These are phyloP conservation scores for Botrytis pseudocinerea DNA, from an alignment of 2,329 filamentous ascomycete genomes.

Conservation along the genomic window DNA sequence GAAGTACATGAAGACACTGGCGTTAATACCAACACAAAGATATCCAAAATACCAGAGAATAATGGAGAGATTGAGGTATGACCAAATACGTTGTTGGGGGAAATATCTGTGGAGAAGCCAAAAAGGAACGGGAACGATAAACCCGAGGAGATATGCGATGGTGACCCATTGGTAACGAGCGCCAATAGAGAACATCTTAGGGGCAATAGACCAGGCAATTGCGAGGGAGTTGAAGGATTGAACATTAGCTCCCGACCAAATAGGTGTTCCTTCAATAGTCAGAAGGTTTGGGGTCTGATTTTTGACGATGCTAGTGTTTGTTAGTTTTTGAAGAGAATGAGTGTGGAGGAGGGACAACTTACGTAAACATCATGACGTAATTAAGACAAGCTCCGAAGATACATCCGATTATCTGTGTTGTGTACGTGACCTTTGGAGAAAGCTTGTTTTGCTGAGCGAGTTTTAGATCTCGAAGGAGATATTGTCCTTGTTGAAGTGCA, in stretches of 20 bases:
- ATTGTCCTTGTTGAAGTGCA: constrained; percentile 47
- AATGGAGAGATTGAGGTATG: constrained; percentile 67
- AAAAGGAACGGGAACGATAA: constrained; percentile 60
- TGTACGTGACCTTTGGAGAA: constrained; percentile 43
- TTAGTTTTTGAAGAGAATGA: constrained; percentile 47
- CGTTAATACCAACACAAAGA: constrained; percentile 67
- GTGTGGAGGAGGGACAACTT: constrained; percentile 25
- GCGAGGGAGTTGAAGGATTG: constrained; percentile 65
- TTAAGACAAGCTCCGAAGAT: constrained; percentile 48
- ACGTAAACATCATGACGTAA: constrained; percentile 62
- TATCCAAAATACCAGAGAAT: constrained; percentile 64
- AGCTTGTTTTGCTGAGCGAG: constrained; percentile 52
- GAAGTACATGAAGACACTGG: constrained; percentile 71
- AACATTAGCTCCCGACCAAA: constrained; percentile 59
- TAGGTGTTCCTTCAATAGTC: constrained; percentile 59
- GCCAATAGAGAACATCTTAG: constrained; percentile 64
- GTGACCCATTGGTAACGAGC: constrained; percentile 65
- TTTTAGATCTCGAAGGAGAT: constrained; percentile 51
- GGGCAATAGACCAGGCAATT: constrained; percentile 71
- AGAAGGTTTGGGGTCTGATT: constrained; percentile 65
- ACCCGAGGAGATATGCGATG: constrained; percentile 73
- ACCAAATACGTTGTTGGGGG: constrained; percentile 57
- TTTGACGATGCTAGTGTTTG: constrained; percentile 62
- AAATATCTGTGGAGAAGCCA: constrained; percentile 56
- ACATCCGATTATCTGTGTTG: constrained; percentile 46